phyloP scores from a whole-genome alignment of 495 filamentous ascomycete genomes.

The Xylaria nigripes region DNA sequence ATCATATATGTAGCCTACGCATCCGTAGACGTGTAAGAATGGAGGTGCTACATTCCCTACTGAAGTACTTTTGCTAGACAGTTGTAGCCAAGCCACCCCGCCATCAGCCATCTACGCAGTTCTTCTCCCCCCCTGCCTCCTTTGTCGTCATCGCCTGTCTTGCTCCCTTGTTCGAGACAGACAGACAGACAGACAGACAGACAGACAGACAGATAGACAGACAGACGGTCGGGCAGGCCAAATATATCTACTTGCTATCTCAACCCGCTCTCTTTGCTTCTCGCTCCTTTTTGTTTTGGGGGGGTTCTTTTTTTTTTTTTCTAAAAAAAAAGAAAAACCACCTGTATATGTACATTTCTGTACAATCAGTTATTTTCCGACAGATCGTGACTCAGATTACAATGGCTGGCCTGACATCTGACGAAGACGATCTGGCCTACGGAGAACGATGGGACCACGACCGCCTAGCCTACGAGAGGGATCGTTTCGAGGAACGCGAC shows the following conservation, averaged over 20 bases:
- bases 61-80: not conserved
- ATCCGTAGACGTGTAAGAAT: too few species aligned
- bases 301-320: not conserved
- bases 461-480: constrained; percentile 29
- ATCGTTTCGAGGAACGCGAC: constrained; percentile 30
- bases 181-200: not conserved
- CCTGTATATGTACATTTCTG: too few species aligned
- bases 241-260: not conserved
- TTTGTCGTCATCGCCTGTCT: constrained; percentile 8
- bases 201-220: not conserved
- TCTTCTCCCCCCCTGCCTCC: too few species aligned
- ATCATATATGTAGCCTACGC: too few species aligned
- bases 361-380: not conserved
- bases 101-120: not conserved
- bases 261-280: not conserved
- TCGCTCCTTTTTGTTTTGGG: not conserved
- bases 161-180: not conserved
- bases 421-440: constrained; percentile 30
- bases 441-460: constrained; percentile 38
- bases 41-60: not conserved
- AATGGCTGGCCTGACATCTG: constrained; percentile 27
- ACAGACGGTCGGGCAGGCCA: not conserved
- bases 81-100: not conserved
- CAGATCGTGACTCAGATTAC: not conserved
- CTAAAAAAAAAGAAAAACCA: not conserved